Conservation (phyloP, 1,139 yeast species). For the Kodamaea suecica region DNA sequence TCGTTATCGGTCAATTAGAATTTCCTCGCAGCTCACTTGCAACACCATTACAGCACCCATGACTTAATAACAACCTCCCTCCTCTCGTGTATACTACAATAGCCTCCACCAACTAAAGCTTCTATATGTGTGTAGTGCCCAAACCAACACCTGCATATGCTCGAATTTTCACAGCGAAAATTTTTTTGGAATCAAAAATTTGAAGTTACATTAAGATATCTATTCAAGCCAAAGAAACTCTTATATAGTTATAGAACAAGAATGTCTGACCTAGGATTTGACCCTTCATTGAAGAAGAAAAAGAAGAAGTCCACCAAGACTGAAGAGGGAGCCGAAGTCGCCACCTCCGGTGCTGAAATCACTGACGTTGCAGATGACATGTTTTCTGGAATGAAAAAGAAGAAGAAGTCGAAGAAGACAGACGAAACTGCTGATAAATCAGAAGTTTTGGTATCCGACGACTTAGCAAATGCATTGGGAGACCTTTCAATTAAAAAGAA, state of each 20-base stretch:
- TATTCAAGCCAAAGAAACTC: no score
- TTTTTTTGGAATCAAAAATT: slow-evolving; percentile 1
- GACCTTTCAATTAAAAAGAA: slow-evolving; percentile 70
- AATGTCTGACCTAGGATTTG: slow-evolving; percentile 69
- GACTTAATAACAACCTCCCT: no score
- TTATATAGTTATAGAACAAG: slow-evolving; percentile 4
- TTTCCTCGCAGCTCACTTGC: no score
- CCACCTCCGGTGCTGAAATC: slow-evolving; percentile 16
- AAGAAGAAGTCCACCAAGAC: slow-evolving; percentile 60
- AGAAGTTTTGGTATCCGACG: slow-evolving; percentile 46
- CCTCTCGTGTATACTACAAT: no score
- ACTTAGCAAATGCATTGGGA: slow-evolving; percentile 60
- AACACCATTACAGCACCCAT: no score
- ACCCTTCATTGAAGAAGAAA: slow-evolving; percentile 79
- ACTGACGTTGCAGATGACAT: slow-evolving; percentile 43
- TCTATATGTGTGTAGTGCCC: no score
- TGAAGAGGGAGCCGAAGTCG: slow-evolving; percentile 24
- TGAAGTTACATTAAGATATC: no score
- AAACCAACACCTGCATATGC: no score
- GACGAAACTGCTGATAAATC: slow-evolving; percentile 32
- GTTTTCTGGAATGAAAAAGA: slow-evolving; percentile 54
- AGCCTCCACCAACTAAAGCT: no score
- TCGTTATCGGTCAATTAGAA: no score
- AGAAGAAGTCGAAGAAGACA: slow-evolving; percentile 47
- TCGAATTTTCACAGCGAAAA: no score